These are phyloP conservation scores for Thalassiosira mediterranea DNA, from an alignment of 352 stramenopile species.

Conservation along the genomic window DNA sequence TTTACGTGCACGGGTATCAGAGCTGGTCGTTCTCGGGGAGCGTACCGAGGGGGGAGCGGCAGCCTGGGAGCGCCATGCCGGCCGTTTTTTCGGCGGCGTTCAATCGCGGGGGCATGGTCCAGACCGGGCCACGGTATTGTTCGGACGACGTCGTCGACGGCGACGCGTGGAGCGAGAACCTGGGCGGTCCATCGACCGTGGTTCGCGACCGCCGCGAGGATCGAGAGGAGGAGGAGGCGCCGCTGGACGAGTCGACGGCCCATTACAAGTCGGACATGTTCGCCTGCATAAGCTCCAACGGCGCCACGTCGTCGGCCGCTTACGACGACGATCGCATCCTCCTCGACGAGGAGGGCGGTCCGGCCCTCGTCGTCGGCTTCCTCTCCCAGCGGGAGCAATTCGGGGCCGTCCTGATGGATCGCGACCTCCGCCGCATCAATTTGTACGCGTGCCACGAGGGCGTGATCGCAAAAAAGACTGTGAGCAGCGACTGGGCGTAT, in stretches of 20 bases:
- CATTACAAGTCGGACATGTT: constrained; percentile 83
- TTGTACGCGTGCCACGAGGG: constrained; percentile 76
- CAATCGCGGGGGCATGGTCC: constrained; percentile 66
- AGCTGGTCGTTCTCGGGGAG: constrained; percentile 79
- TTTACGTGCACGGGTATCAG: constrained; percentile 83
- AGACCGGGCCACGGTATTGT: constrained; percentile 39
- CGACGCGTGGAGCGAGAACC: constrained; percentile 29
- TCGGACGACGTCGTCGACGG: constrained; percentile 12
- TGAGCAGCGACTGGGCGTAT: constrained; percentile 79
- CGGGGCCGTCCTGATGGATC: constrained; percentile 71
- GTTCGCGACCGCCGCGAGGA: no score
- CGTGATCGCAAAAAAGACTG: constrained; percentile 44
- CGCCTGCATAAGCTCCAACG: constrained; percentile 74
- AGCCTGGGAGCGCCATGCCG: constrained; percentile 76
- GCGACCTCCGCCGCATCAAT: constrained; percentile 48
- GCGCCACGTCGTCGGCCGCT: constrained; percentile 24
- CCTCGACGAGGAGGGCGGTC: constrained; percentile 77
- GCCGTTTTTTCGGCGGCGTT: constrained; percentile 75
- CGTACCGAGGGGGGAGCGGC: constrained; percentile 64
- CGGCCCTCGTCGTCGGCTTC: constrained; percentile 80
- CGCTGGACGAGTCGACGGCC: constrained; percentile 36
- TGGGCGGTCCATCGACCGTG: no score
- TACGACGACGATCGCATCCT: constrained; percentile 41
- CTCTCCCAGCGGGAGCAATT: constrained; percentile 82
- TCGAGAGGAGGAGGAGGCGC: no score